Evolutionary conservation across 108 stramenopile genomes (phyloP).

Genomic region (Fragilariopsis cylindrus): DNA sequence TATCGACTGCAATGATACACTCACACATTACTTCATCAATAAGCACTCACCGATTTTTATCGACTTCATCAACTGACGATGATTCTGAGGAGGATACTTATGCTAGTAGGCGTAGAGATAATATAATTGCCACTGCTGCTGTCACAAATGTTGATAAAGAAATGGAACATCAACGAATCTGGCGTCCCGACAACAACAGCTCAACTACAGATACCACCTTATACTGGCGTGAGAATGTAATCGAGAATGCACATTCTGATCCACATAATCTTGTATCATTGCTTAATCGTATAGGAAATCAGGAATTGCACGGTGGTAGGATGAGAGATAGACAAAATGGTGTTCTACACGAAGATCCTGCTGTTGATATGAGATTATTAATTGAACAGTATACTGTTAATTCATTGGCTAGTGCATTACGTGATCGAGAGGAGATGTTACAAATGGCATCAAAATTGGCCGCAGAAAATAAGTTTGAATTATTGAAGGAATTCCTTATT

Average conservation of each 20-base stretch:
- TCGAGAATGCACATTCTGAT: slow-evolving; percentile 13
- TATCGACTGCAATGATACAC: not conserved
- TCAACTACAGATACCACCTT: slow-evolving; percentile 23
- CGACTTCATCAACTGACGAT: not conserved
- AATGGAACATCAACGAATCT: slow-evolving; percentile 31
- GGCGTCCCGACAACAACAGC: slow-evolving; percentile 24
- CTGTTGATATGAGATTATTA: slow-evolving; percentile 86
- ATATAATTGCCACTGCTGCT: not conserved
- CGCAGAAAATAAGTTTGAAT: slow-evolving; percentile 60
- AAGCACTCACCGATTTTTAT: not conserved
- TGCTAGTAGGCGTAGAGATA: not conserved
- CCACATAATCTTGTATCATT: slow-evolving; percentile 28
- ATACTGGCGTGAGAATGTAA: slow-evolving; percentile 33
- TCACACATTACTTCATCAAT: not conserved
- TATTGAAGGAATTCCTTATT: slow-evolving; percentile 61
- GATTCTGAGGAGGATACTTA: not conserved
- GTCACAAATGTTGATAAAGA: not conserved
- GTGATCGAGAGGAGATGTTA: slow-evolving; percentile 92
- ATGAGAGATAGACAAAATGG: slow-evolving; percentile 69
- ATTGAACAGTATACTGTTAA: slow-evolving; percentile 90
- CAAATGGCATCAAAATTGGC: slow-evolving; percentile 83
- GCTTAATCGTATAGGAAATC: slow-evolving; percentile 48
- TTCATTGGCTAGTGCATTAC: slow-evolving; percentile 85
- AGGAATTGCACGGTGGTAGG: slow-evolving; percentile 70
- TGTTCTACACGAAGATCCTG: slow-evolving; percentile 86